Evolutionary conservation across 345 rosid genomes (phyloP), one percentile per base, ranked within the genome.

Genomic region (Capsella bursapastoris): DNA sequence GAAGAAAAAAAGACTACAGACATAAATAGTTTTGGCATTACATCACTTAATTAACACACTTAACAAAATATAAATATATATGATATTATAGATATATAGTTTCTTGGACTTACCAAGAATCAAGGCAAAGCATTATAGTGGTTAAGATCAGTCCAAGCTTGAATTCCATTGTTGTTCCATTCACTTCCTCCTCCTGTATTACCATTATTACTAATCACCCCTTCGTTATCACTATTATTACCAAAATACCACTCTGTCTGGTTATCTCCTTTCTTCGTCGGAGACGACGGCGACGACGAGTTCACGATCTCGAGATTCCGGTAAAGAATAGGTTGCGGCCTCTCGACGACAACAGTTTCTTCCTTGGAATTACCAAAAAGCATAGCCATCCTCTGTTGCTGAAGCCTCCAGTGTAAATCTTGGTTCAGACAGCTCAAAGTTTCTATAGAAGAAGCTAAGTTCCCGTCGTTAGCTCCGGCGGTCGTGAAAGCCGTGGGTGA

Each of bases 321-420:
- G 49, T 72, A 78, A 29, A 78, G 74, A 61, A 78, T 73, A 2
- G 81, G 81, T 8, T 73, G 81, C 44, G 81, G 81, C 59, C 81
- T 78, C 71, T 73, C 81, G 16, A 78, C 81, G 27, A 78, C 81
- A 4, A 66, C 77, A 25, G 57, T 66, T 16, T 83, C 84, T 31
- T 77, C 87, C 1, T 78, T 71, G 8, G 69, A 66, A 37, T 68
- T 85, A 2, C 87, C 89, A 34, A 84, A 85, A 32, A 92, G 87
- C 90, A 84, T 78, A 3, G 81, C 73, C 75, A 96, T 78, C 75
- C 99, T 83, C 74, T 96, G 98, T 75, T 96, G 98, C 84, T 96
- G 99, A 74, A 96, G 80, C 82, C 91, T 96, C 99, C 97, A 92
- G 85, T 92, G 99, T 77, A 96, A 85, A 84, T 96, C 97, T 72